A percentile compares a stretch with the other conserved stretches of the same genome.
Conservation (phyloP, 768 basidiomycete genomes). For the Boletus sp. region DNA sequence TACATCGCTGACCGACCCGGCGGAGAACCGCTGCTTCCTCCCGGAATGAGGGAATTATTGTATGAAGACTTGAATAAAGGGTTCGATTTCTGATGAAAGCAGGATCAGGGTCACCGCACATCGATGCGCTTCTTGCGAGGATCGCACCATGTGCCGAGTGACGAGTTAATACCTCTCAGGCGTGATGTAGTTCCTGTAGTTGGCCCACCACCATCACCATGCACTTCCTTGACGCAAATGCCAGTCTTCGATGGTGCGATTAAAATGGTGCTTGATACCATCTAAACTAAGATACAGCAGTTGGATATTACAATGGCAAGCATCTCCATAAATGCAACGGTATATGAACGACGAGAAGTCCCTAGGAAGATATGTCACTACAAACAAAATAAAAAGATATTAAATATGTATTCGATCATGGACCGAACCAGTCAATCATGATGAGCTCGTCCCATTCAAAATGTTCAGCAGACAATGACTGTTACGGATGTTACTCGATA, state of each 20-base stretch:
- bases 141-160: neutral
- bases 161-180: too few relatives aligned
- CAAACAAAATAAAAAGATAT: neutral
- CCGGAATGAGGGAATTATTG: constrained; percentile 86
- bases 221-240: neutral
- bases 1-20: constrained; percentile 46
- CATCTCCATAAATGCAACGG: constrained; percentile 7
- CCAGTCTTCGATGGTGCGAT: neutral
- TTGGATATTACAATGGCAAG: constrained; percentile 21
- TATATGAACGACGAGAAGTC: constrained; percentile 15
- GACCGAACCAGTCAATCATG: neutral
- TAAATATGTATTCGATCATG: neutral
- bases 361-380: constrained; percentile 4
- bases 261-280: neutral
- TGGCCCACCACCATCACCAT: neutral
- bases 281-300: constrained; percentile 21
- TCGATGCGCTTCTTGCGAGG: neutral
- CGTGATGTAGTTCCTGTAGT: too few relatives aligned
- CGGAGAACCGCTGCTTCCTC: constrained; percentile 73
- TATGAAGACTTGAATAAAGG: constrained; percentile 83
- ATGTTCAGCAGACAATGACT: neutral
- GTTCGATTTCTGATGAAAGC: constrained; percentile 52
- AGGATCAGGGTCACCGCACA: neutral
- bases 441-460: neutral
- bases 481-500: neutral